Percentiles rank a stretch among this genome's conserved stretches.
phyloP scores from a whole-genome alignment of 257 asterid genomes.

The Lithospermum erythrorhizon region DNA sequence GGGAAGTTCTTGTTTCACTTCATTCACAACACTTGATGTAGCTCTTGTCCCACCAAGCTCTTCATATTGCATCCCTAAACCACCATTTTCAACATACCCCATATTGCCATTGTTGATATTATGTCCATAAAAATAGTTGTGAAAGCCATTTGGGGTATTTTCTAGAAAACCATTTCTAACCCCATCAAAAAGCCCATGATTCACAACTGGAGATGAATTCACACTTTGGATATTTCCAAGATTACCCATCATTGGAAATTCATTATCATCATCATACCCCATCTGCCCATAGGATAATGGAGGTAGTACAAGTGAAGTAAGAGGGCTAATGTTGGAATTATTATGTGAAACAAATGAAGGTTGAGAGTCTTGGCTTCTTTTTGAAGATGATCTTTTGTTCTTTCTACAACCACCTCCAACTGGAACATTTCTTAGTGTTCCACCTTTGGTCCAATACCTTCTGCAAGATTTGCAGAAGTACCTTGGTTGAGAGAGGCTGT shows the following conservation, averaged over 20 bases:
- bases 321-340: slow-evolving; percentile 26
- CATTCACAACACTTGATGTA: slow-evolving; percentile 20
- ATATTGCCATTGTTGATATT: slow-evolving; percentile 4
- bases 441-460: slow-evolving; percentile 75
- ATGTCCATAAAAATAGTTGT: slow-evolving; percentile 20
- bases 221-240: slow-evolving; percentile 7
- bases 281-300: slow-evolving; percentile 26
- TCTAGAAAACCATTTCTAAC: slow-evolving; percentile 35
- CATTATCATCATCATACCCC: slow-evolving; percentile 19
- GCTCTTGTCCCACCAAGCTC: slow-evolving; percentile 18
- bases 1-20: slow-evolving; percentile 62
- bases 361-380: slow-evolving; percentile 31
- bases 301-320: slow-evolving; percentile 8
- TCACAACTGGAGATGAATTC: background rate
- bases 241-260: slow-evolving; percentile 22
- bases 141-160: slow-evolving; percentile 24
- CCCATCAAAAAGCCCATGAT: slow-evolving; percentile 22
- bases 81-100: slow-evolving; percentile 24
- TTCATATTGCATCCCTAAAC: slow-evolving; percentile 29
- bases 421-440: slow-evolving; percentile 80
- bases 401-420: slow-evolving; percentile 92
- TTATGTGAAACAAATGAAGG: slow-evolving; percentile 13
- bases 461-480: slow-evolving; percentile 56
- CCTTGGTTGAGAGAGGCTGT: slow-evolving; percentile 89
- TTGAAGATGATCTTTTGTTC: slow-evolving; percentile 55